A percentile compares a stretch with the other conserved stretches of the same genome.
Conservation (phyloP, 345 rosid genomes). For the Eucalyptus sp. region DNA sequence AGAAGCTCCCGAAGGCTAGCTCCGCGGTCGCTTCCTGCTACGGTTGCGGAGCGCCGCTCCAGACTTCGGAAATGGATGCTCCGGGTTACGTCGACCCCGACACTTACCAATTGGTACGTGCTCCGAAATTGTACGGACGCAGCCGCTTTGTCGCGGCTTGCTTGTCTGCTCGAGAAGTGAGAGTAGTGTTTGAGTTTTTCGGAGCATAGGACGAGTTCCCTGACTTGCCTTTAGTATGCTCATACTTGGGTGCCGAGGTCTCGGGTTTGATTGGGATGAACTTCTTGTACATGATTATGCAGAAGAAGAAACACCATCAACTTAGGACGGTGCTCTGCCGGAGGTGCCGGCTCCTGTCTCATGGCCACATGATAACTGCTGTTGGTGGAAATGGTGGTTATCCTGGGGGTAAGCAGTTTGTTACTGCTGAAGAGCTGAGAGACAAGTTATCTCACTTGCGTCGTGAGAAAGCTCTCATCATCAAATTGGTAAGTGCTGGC, state of each 20-base stretch:
- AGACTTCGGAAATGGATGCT: slow-evolving; percentile 56
- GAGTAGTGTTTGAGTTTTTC: neutral
- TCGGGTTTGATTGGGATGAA: neutral
- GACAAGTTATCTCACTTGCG: slow-evolving; percentile 84
- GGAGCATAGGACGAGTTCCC: neutral
- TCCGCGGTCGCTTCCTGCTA: slow-evolving; percentile 50
- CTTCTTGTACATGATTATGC: neutral
- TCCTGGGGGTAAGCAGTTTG: slow-evolving; percentile 84
- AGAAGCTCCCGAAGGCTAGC: slow-evolving; percentile 20
- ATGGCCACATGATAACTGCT: slow-evolving; percentile 94
- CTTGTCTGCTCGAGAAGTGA: neutral
- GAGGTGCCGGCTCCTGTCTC: slow-evolving; percentile 84
- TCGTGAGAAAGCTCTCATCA: slow-evolving; percentile 61
- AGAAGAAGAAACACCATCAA: slow-evolving; percentile 97
- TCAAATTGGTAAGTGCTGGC: slow-evolving; percentile 51
- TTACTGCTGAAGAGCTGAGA: slow-evolving; percentile 73
- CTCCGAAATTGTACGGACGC: neutral
- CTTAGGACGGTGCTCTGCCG: slow-evolving; percentile 83
- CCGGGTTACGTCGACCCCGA: slow-evolving; percentile 67
- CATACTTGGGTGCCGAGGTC: neutral
- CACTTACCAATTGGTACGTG: slow-evolving; percentile 62
- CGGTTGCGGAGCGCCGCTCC: slow-evolving; percentile 96
- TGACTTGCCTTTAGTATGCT: neutral
- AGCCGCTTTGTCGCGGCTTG: neutral
- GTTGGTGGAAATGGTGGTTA: slow-evolving; percentile 99